Conservation (phyloP, 2,329 filamentous ascomycete genomes). For the Cladosporium sp. region DNA sequence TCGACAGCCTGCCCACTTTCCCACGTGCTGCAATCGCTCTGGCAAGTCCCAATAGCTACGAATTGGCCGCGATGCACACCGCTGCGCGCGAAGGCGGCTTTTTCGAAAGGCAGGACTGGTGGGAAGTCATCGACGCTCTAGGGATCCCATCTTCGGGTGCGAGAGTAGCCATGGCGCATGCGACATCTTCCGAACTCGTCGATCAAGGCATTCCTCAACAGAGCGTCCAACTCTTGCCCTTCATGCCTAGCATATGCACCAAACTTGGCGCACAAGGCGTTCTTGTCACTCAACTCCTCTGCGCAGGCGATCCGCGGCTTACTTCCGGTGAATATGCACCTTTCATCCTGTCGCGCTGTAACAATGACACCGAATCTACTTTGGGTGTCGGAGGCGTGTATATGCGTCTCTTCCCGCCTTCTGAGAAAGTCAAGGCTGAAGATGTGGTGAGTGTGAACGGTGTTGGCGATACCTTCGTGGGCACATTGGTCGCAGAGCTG, state of each 20-base stretch:
- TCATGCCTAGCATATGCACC: slow-evolving; percentile 77
- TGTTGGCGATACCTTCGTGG: slow-evolving; percentile 88
- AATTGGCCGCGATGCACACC: slow-evolving; percentile 74
- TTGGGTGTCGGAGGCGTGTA: slow-evolving; percentile 71
- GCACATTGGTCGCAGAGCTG: slow-evolving; percentile 75
- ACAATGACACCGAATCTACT: slow-evolving; percentile 47
- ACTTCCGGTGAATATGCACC: slow-evolving; percentile 57
- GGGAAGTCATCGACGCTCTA: slow-evolving; percentile 71
- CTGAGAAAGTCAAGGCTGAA: slow-evolving; percentile 54
- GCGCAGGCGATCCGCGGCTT: slow-evolving; percentile 64
- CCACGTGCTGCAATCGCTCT: slow-evolving; percentile 65
- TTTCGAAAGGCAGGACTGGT: slow-evolving; percentile 72
- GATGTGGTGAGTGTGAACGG: slow-evolving; percentile 89
- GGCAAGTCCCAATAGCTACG: slow-evolving; percentile 76
- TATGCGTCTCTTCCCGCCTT: slow-evolving; percentile 66
- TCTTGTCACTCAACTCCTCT: slow-evolving; percentile 68
- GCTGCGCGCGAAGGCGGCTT: slow-evolving; percentile 63
- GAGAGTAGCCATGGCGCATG: slow-evolving; percentile 63
- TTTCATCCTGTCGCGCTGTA: slow-evolving; percentile 65
- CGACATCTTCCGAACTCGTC: slow-evolving; percentile 65
- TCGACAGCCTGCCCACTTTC: slow-evolving; percentile 41
- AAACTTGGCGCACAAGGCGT: slow-evolving; percentile 77
- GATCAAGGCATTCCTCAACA: slow-evolving; percentile 81
- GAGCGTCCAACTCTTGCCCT: slow-evolving; percentile 78
- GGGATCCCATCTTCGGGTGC: slow-evolving; percentile 67